phyloP scores from a whole-genome alignment of 192 early-diverging fungal genomes.

The Coemansia sp. region DNA sequence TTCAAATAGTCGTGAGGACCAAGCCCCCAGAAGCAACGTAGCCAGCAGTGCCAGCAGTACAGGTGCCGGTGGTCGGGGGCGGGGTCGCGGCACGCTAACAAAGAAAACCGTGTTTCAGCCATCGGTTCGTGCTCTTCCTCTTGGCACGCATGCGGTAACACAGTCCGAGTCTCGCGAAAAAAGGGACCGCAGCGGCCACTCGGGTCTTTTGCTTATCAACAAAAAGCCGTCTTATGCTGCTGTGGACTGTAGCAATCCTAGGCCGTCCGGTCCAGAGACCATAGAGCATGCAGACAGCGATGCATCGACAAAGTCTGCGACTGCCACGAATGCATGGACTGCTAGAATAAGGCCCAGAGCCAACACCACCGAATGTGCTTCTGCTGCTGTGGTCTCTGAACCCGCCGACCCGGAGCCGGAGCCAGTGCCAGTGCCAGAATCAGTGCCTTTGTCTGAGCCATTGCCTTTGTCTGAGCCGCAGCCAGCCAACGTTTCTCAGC shows the following conservation, averaged over 20 bases:
- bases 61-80: slow-evolving; percentile 12
- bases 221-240: background rate
- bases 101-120: slow-evolving; percentile 43
- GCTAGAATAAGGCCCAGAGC: slow-evolving; percentile 10
- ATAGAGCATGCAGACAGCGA: background rate
- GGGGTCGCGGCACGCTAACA: background rate
- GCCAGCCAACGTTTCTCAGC: background rate
- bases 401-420: too few species aligned
- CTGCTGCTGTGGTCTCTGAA: background rate
- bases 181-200: background rate
- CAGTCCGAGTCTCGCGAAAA: background rate
- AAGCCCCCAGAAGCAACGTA: slow-evolving; percentile 2
- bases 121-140: slow-evolving; percentile 33
- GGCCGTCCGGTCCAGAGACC: background rate
- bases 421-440: too few species aligned
- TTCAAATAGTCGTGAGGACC: background rate
- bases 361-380: slow-evolving; percentile 8
- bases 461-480: background rate
- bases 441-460: too few species aligned
- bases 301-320: background rate
- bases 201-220: slow-evolving; percentile 9
- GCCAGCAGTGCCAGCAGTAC: slow-evolving; percentile 5
- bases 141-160: slow-evolving; percentile 11
- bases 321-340: slow-evolving; percentile 26
- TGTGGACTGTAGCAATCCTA: background rate